A percentile compares a stretch with the other conserved stretches of the same genome.
These are phyloP conservation scores for Ophiognomonia clavigignenti-juglandacearum DNA, from an alignment of 2,329 filamentous ascomycete genomes.

Conservation along the genomic window DNA sequence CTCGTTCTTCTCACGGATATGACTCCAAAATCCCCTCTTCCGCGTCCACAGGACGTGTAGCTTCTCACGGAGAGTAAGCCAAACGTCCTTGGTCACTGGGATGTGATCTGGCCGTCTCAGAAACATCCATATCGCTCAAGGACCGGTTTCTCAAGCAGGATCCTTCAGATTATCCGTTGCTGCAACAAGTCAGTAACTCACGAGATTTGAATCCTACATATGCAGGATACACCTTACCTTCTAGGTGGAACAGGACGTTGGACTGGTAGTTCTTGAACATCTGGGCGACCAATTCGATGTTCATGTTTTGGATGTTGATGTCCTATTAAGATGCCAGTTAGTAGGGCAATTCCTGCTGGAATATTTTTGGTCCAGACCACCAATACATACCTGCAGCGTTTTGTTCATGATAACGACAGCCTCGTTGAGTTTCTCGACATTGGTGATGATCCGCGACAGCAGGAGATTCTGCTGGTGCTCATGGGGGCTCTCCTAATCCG, in stretches of 20 bases:
- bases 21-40: too few relatives aligned
- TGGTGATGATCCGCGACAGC: slow-evolving; percentile 92
- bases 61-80: too few relatives aligned
- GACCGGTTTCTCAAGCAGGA: slow-evolving; percentile 47
- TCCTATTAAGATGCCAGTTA: slow-evolving; percentile 54
- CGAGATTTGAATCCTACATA: too few relatives aligned
- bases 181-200: slow-evolving; percentile 33
- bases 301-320: slow-evolving; percentile 98
- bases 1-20: too few relatives aligned
- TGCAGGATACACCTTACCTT: slow-evolving; percentile 63
- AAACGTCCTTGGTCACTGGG: too few relatives aligned
- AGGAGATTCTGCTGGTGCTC: slow-evolving; percentile 95
- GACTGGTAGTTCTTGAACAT: slow-evolving; percentile 99
- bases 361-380: too few relatives aligned
- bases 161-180: slow-evolving; percentile 82
- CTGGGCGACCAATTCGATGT: slow-evolving; percentile 93
- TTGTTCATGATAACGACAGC: slow-evolving; percentile 90
- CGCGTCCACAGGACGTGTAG: too few relatives aligned
- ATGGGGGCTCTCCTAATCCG: slow-evolving; percentile 78
- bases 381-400: slow-evolving; percentile 74
- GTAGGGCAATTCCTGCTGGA: slow-evolving; percentile 1
- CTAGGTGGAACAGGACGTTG: slow-evolving; percentile 93
- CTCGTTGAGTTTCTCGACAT: slow-evolving; percentile 97
- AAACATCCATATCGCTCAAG: background rate
- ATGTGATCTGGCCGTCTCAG: too few relatives aligned